Conservation (phyloP, 139 green algal species). For the Chlorella sorokiniana region DNA sequence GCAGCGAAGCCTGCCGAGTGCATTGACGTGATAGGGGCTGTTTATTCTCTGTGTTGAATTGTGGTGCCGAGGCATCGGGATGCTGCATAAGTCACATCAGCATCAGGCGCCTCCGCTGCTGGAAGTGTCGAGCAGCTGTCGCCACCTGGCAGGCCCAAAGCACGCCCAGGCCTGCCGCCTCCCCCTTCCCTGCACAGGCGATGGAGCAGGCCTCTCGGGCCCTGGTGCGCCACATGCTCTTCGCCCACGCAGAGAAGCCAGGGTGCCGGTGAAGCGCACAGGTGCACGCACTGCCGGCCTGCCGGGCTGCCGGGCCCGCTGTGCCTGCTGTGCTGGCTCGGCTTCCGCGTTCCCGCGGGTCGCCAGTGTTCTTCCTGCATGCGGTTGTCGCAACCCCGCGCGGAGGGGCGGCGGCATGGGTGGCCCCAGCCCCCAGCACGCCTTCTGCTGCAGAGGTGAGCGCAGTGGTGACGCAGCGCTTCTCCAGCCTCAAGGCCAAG, state of each 20-base stretch:
- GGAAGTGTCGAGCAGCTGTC: too few relatives aligned
- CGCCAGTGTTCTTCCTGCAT: too few relatives aligned
- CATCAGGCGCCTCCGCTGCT: too few relatives aligned
- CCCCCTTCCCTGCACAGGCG: not conserved
- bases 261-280: constrained; percentile 4
- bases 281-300: not conserved
- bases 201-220: constrained; percentile 4
- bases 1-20: not conserved
- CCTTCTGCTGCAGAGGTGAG: constrained; percentile 1
- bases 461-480: not conserved
- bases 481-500: constrained; percentile 22
- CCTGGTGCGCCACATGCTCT: constrained; percentile 39
- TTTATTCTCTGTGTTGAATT: too few relatives aligned
- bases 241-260: constrained; percentile 33
- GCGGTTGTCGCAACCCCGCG: too few relatives aligned
- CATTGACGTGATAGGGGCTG: not conserved
- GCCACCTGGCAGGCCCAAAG: too few relatives aligned
- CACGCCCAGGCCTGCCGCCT: not conserved
- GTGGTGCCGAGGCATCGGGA: too few relatives aligned
- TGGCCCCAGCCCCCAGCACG: not conserved
- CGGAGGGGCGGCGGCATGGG: too few relatives aligned
- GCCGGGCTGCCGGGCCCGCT: not conserved
- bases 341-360: too few relatives aligned
- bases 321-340: too few relatives aligned
- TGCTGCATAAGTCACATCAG: too few relatives aligned